These are phyloP conservation scores for Rhodotorula babjevae DNA, from an alignment of 768 basidiomycete genomes.

Conservation along the genomic window DNA sequence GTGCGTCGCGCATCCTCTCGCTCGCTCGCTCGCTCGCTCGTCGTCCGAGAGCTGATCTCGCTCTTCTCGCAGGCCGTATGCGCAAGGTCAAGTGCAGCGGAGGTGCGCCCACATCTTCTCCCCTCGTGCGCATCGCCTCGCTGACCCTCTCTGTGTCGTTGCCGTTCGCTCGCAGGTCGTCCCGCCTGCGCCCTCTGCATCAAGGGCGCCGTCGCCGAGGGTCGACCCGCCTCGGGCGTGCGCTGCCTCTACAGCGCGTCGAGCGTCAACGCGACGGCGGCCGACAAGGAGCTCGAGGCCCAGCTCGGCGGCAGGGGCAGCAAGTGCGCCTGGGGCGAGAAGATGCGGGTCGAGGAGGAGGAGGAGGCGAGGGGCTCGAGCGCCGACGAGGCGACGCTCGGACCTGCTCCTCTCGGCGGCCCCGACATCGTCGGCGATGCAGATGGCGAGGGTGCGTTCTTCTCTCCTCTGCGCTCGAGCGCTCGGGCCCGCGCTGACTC, in stretches of 20 bases:
- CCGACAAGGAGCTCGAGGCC: slow-evolving; percentile 1
- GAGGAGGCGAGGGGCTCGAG: not conserved
- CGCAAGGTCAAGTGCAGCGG: slow-evolving; percentile 7
- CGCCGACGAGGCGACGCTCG: not conserved
- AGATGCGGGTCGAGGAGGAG: not conserved
- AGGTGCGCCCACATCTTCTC: not conserved
- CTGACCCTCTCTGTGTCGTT: too few species aligned
- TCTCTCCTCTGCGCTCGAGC: too few species aligned
- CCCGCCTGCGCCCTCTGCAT: slow-evolving; percentile 8
- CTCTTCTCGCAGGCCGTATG: not conserved
- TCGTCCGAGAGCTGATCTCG: not conserved
- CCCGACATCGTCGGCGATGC: too few species aligned
- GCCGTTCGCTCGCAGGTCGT: not conserved
- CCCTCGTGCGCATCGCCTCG: too few species aligned
- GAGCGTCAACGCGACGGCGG: not conserved
- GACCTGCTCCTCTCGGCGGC: not conserved
- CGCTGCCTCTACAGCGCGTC: slow-evolving; percentile 4
- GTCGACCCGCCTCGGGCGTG: not conserved
- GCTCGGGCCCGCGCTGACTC: too few species aligned
- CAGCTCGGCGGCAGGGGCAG: slow-evolving; percentile 1
- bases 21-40: not conserved
- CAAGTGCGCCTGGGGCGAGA: not conserved
- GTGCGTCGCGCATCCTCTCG: not conserved
- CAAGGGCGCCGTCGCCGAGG: not conserved
- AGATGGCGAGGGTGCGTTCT: not conserved